Evolutionary conservation across 257 asterid genomes (phyloP).

Genomic region (Primulina huaijiensis): DNA sequence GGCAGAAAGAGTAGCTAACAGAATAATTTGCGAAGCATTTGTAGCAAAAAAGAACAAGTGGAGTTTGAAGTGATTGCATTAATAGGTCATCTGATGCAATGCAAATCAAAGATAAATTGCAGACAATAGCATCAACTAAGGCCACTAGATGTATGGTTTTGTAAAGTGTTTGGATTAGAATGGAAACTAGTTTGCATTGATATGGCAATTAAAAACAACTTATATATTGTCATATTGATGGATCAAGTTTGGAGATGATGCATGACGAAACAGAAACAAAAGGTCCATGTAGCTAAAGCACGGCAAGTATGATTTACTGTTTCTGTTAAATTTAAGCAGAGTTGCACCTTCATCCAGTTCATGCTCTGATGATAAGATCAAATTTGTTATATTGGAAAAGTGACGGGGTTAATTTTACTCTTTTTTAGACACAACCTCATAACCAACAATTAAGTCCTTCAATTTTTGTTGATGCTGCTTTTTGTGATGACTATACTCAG

Average conservation of each 20-base stretch:
- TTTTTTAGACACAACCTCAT: not conserved
- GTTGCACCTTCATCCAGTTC: not conserved
- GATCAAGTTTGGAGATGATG: not conserved
- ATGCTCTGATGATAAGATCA: too few relatives aligned
- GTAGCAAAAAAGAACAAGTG: slow-evolving; percentile 10
- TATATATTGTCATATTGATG: not conserved
- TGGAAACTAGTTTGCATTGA: not conserved
- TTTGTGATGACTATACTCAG: slow-evolving; percentile 1
- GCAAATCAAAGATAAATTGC: not conserved
- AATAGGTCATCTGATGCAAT: slow-evolving; percentile 8
- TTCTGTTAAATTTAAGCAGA: not conserved
- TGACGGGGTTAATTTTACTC: not conserved
- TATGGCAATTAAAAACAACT: slow-evolving; percentile 3
- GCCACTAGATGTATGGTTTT: not conserved
- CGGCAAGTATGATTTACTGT: not conserved
- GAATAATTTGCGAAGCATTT: not conserved
- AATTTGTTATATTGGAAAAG: not conserved
- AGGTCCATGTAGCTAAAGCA: not conserved
- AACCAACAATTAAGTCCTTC: slow-evolving; percentile 3
- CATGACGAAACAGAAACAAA: not conserved
- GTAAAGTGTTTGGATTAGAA: not conserved
- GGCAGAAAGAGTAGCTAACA: not conserved
- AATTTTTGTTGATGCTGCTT: slow-evolving; percentile 12
- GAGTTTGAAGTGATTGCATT: slow-evolving; percentile 18
- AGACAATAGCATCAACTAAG: not conserved